Base-by-base conservation (phyloP, 805 yeast genomes). In the Wickerhamomyces ciferrii region DNA sequence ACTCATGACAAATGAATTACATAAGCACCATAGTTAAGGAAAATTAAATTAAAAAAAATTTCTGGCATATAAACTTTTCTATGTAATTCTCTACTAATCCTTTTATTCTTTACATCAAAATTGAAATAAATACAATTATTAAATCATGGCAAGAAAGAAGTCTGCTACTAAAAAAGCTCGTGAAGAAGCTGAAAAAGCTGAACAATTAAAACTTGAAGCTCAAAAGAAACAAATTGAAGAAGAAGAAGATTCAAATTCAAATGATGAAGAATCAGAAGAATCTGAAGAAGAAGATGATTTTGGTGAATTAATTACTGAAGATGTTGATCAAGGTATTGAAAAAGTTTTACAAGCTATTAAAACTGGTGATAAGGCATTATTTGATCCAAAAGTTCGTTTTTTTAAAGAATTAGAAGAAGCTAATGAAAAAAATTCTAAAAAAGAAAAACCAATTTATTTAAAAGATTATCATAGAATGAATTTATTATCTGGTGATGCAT, bases 381-480 rank as follows among this genome's bases (percentile, higher is more conserved):
- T 84, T 51, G 83, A 92, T 60, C 81, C 83, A n/a, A 68, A 76
- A 17, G 81, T 76, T 11, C 79, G 74, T 58, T 94, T 94, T 59
- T 92, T 87, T 64, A 84, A 83, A 3, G 86, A 83, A 19, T 75
- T 82, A 4, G 83, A 75, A 20, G 69, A 65, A 3, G 72, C 71
- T 19, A 66, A 53, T 4, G 32, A 46, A 5, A 18, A 50, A 35
- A 66, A 53, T n/a, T 59, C 47, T 1, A 51, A 51, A 3, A 48
- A 62, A 49, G 73, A 76, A 13, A 87, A 87, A 60, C 97, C 98
- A 10, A 72, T 94, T 47, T 88, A 84, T 62, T 76, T 94, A 65
- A 90, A 91, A 56, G 99, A 94, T 63, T 94, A 91, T 60, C 97
- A 94, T 61, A 76, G 98, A 63, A 79, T 80, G 81, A 85, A 81